Evolutionary conservation across 345 rosid genomes (phyloP).

Genomic region (Moringa oleifera): DNA sequence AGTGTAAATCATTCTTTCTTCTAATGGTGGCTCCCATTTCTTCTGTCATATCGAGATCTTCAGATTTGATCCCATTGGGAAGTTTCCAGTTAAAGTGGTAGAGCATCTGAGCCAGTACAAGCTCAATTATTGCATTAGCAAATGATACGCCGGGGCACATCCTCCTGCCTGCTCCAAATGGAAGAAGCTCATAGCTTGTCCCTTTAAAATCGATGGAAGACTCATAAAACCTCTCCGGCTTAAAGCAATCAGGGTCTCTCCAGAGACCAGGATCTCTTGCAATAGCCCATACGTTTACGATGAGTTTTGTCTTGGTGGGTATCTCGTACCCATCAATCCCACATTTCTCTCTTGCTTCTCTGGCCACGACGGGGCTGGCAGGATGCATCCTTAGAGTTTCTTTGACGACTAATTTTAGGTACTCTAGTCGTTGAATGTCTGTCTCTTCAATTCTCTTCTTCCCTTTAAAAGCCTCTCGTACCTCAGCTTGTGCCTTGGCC

Average conservation of each 20-base stretch:
- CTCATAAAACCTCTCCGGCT: background rate
- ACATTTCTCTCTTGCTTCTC: background rate
- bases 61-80: background rate
- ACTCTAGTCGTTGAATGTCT: background rate
- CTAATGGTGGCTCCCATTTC: background rate
- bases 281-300: background rate
- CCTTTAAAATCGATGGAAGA: background rate
- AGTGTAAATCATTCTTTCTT: background rate
- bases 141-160: background rate
- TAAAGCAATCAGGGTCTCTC: background rate
- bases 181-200: background rate
- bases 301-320: background rate
- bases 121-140: background rate
- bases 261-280: background rate
- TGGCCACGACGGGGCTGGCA: background rate
- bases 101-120: background rate
- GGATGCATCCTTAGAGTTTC: background rate
- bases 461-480: constrained; percentile 10
- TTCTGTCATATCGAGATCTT: background rate
- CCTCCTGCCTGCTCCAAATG: background rate
- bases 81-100: background rate
- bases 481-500: constrained; percentile 28
- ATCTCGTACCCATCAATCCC: background rate
- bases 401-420: background rate
- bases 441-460: background rate